Evolutionary conservation across 805 yeast species (phyloP), one percentile per base, ranked within the genome.

Genomic region (Candida silvicultrix): DNA sequence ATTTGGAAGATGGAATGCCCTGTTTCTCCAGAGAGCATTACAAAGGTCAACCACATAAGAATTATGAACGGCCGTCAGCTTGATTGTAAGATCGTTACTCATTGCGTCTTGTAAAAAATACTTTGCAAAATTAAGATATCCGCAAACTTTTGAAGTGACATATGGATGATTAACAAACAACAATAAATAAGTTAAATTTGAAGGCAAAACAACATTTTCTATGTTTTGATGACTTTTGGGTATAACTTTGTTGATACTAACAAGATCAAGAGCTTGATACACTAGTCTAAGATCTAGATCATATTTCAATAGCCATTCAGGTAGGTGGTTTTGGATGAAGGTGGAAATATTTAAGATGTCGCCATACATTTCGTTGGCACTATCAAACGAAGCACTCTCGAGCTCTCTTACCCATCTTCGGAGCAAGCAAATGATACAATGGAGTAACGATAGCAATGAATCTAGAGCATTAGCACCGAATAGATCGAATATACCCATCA

Each of bases 1-100:
- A 61, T 56, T 58, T 2, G 56, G 48, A n/a, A 57, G 56, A 22
- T 67, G 67, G 49, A 78, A 72, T 1, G 80, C 76, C 52, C 67
- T 70, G 50, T 78, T 76, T 48, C 83, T 60, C 85, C 85, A 81
- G 0, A 75, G 41, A 14, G 74, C 63, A 47, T 81, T 80, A 49
- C 81, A 68, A 8, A 74, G 55, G 53, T 81, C 85, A 70, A 77
- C 73, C 10, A 80, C 73, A 47, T 71, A 75, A 0, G 78, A 62
- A 46, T 78, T 78, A 41, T 74, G 78, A 5, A 73, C 42, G 10
- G 53, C 51, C 5, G 58, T 58, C 43, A 69, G 68, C 32, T 58
- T 49, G 4, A 50, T 35, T 5, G 57, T 47, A 18, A 50, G 53
- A 6, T 54, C 52, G 9, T 47, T 45, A 7, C 43, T 29, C 5